Evolutionary conservation across 257 asterid species (phyloP), one percentile per base, ranked within the genome.

Genomic region (Prunella vulgaris): DNA sequence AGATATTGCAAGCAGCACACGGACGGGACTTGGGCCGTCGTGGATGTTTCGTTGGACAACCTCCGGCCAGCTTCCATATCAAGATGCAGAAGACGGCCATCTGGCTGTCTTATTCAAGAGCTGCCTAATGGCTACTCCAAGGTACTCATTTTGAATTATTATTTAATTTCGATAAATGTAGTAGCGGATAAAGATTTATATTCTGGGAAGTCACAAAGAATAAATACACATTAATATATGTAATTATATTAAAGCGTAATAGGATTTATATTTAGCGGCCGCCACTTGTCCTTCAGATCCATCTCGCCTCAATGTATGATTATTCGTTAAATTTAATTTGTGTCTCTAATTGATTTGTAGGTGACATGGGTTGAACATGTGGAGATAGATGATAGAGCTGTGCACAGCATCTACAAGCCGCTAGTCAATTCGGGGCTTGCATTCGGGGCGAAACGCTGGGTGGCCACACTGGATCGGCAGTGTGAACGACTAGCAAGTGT

Each of bases 31-130:
- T 89, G 96, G 96, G 96, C 92, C 0, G 92, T 89, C 1, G 96
- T 85, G 0, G 96, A 89, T 64, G 95, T 89, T 65, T 89, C 96
- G 2, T 76, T 89, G 65, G 96, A 89, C 76, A 87, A 76, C 70
- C 53, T 89, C 13, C 76, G 85, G 10, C 90, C 90, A 4, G 28
- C 79, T 60, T 74, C 96, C 14, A 51, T 84, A 0, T 83, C 92
- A 0, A 83, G 81, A 10, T 84, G 88, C 48, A 72, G 96, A 24
- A 60, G 94, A 28, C 83, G 94, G 70, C 92, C 95, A 0, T 89
- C 96, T 15, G 96, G 96, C n/a, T 89, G 96, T 78, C 54, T 87
- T 64, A 89, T 89, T 56, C 92, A 89, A 78, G 96, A 89, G 70
- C 37, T 89, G 64, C 92, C 95, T 1, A 87, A 89, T 73, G 95